A percentile compares a stretch with the other conserved stretches of the same genome.
Conservation (phyloP, 1,139 yeast genomes). For the Petasospora fabianii region DNA sequence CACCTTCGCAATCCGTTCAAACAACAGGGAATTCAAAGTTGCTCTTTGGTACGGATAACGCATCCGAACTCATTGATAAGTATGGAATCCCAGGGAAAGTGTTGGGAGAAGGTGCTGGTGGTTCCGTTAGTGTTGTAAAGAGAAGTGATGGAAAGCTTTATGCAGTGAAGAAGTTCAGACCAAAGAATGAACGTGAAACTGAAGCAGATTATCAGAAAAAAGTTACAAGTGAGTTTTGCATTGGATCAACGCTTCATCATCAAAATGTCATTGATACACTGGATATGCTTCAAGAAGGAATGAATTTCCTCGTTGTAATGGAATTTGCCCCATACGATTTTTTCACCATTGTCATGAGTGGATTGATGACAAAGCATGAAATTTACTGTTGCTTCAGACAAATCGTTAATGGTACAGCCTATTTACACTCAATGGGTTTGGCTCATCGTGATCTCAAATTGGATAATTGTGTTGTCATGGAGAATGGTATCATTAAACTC, state of each 20-base stretch:
- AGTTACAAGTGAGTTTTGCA: conserved; percentile 62
- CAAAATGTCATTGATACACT: conserved; percentile 61
- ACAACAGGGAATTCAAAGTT: conserved; percentile 26
- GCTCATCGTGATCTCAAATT: conserved; percentile 77
- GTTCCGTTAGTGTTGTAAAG: conserved; percentile 61
- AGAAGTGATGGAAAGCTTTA: conserved; percentile 48
- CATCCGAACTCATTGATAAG: conserved; percentile 38
- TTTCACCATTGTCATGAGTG: conserved; percentile 74
- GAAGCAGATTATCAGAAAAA: conserved; percentile 56
- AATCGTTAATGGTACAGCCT: conserved; percentile 55
- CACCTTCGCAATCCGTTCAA: conserved; percentile 17
- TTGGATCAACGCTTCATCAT: conserved; percentile 59
- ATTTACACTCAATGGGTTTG: conserved; percentile 62
- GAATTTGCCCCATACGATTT: conserved; percentile 75
- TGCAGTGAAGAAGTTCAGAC: conserved; percentile 69
- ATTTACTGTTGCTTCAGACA: conserved; percentile 68
- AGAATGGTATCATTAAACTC: conserved; percentile 58
- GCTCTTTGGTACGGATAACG: conserved; percentile 35
- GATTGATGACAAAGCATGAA: conserved; percentile 56
- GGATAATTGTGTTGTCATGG: conserved; percentile 71
- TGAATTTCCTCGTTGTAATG: conserved; percentile 60
- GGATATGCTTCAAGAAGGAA: conserved; percentile 55
- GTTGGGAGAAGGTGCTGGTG: conserved; percentile 76
- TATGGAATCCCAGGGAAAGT: conserved; percentile 61
- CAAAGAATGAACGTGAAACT: conserved; percentile 48